A percentile compares a stretch with the other conserved stretches of the same genome.
These are phyloP conservation scores for Colletotrichum paranaense DNA, from an alignment of 2,329 filamentous ascomycete species.

Conservation along the genomic window DNA sequence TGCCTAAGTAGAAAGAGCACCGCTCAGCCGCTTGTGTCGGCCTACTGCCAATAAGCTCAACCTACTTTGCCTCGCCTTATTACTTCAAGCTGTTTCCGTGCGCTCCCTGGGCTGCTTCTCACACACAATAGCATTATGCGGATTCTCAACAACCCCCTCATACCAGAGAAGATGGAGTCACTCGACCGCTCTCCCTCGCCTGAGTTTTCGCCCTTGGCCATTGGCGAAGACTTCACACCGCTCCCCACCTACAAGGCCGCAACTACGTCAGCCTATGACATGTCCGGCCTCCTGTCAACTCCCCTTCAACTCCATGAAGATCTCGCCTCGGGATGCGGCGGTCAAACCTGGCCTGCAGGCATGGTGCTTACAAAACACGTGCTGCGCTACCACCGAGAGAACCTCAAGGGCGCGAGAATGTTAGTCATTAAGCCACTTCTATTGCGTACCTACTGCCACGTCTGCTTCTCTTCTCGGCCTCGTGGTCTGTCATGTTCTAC, in stretches of 20 bases:
- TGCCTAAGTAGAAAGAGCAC: background rate
- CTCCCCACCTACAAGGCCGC: conserved; percentile 68
- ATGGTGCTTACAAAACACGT: conserved; percentile 90
- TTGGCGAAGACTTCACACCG: conserved; percentile 69
- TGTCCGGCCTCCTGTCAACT: conserved; percentile 78
- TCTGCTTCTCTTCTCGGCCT: background rate
- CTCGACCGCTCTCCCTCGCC: conserved; percentile 54
- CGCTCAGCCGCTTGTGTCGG: background rate
- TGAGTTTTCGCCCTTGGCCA: conserved; percentile 60
- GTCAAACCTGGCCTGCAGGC: conserved; percentile 94
- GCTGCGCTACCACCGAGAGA: conserved; percentile 76
- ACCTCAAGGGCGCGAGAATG: conserved; percentile 77
- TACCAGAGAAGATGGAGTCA: conserved; percentile 25
- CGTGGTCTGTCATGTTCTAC: background rate
- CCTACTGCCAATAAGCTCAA: background rate
- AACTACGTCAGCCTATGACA: conserved; percentile 65
- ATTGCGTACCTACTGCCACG: background rate
- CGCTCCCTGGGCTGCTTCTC: background rate
- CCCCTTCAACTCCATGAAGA: conserved; percentile 87
- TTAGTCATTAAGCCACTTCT: conserved; percentile 57
- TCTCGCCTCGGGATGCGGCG: conserved; percentile 87
- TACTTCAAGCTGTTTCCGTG: background rate
- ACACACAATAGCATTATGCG: conserved; percentile 25
- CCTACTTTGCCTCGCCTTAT: background rate
- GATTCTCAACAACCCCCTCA: conserved; percentile 32